Percentiles rank a stretch among this genome's conserved stretches.
These are phyloP conservation scores for Pseudopyrenochaeta lycopersici DNA, from an alignment of 2,329 filamentous ascomycete genomes.

Conservation along the genomic window DNA sequence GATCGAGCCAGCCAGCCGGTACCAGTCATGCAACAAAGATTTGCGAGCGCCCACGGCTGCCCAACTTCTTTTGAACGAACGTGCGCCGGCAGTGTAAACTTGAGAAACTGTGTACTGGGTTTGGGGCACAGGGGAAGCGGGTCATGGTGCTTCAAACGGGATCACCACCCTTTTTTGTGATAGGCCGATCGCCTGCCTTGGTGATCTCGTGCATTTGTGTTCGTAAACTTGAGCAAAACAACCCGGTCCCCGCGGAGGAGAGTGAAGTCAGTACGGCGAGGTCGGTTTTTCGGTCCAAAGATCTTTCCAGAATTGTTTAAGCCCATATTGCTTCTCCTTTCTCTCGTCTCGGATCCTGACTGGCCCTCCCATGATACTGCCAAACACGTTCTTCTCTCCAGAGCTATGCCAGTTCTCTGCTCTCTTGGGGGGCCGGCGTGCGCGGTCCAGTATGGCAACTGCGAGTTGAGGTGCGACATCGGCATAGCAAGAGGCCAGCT, in stretches of 20 bases:
- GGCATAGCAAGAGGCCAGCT: conserved; percentile 81
- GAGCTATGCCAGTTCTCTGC: conserved; percentile 47
- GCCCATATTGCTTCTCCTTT: conserved; percentile 77
- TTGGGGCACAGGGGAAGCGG: background rate
- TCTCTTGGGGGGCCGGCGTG: conserved; percentile 57
- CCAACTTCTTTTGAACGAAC: conserved; percentile 9
- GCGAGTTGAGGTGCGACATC: conserved; percentile 83
- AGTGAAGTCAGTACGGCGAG: background rate
- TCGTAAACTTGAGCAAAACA: background rate
- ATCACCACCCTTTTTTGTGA: background rate
- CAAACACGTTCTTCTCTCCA: conserved; percentile 65
- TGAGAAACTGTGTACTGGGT: background rate
- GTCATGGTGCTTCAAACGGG: background rate
- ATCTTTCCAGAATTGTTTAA: conserved; percentile 90
- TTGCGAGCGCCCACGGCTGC: background rate
- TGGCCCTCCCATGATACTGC: conserved; percentile 64
- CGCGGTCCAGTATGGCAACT: conserved; percentile 75
- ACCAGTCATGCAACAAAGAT: conserved; percentile 9
- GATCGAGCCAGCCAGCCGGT: conserved; percentile 16
- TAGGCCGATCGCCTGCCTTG: background rate
- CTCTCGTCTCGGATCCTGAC: conserved; percentile 77
- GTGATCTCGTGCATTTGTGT: background rate
- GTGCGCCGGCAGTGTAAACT: conserved; percentile 5
- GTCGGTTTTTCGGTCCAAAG: conserved; percentile 61
- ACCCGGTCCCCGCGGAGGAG: background rate